A percentile compares a stretch with the other conserved stretches of the same genome.
Conservation (phyloP, 441 rosid species). For the Eutrema salsugineum region DNA sequence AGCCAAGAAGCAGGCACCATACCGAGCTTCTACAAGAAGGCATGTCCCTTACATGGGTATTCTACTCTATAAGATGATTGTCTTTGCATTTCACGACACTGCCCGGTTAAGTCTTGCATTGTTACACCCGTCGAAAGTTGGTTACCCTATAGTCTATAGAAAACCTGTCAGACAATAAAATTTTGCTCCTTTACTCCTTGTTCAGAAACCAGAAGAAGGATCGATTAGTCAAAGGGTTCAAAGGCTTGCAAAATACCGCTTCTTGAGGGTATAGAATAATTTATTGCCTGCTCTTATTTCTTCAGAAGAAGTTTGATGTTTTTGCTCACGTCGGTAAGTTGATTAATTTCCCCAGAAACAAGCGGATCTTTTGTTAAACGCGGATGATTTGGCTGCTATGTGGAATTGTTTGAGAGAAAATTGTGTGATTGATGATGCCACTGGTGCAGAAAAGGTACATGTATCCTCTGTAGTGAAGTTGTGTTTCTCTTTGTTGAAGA, state of each 20-base stretch:
- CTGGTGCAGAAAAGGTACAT: slow-evolving; percentile 94
- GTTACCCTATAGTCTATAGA: neutral
- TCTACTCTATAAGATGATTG: neutral
- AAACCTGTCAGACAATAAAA: neutral
- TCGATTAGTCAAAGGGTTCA: slow-evolving; percentile 96
- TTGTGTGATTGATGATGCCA: slow-evolving; percentile 97
- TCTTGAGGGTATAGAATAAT: slow-evolving; percentile 57
- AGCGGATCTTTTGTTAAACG: slow-evolving; percentile 89
- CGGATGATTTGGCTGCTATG: slow-evolving; percentile 99
- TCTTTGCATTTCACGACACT: neutral
- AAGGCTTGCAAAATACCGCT: slow-evolving; percentile 89
- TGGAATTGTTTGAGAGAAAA: slow-evolving; percentile 98
- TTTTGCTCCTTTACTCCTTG: slow-evolving; percentile 14
- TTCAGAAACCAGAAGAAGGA: slow-evolving; percentile 98
- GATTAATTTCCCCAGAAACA: slow-evolving; percentile 70
- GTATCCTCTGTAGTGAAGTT: neutral
- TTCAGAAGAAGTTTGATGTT: slow-evolving; percentile 5
- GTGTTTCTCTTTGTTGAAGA: neutral
- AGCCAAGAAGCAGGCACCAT: slow-evolving; percentile 85
- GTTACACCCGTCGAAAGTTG: neutral
- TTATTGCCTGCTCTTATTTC: neutral
- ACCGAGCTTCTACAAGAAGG: slow-evolving; percentile 98
- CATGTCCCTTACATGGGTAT: slow-evolving; percentile 33
- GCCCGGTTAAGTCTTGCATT: neutral
- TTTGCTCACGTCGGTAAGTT: slow-evolving; percentile 4